Percentiles rank a stretch among this genome's conserved stretches.
Evolutionary conservation across 768 basidiomycete genomes (phyloP).

Genomic region (Lentinula sp.): DNA sequence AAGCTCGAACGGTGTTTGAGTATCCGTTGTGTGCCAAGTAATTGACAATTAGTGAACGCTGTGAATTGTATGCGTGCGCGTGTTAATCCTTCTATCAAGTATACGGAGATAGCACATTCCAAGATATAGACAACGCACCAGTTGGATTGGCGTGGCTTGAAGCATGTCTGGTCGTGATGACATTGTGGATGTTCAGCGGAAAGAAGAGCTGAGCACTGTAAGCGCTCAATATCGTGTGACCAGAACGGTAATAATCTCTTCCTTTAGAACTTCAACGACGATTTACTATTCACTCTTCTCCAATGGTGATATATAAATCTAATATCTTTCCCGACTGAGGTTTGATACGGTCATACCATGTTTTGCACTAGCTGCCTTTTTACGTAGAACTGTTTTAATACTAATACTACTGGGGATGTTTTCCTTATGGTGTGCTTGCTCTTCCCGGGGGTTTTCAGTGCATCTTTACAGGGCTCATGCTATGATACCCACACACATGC

Average conservation of each 20-base stretch:
- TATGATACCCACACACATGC: neutral
- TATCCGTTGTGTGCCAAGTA: constrained; percentile 75
- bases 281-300: neutral
- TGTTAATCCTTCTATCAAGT: no score
- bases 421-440: neutral
- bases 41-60: constrained; percentile 69
- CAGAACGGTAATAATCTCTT: neutral
- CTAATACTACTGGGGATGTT: neutral
- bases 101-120: no score
- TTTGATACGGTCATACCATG: neutral
- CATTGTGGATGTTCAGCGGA: neutral
- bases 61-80: neutral
- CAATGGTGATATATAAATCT: neutral
- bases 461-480: neutral
- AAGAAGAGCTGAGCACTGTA: neutral
- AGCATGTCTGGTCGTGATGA: neutral
- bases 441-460: neutral
- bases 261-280: no score
- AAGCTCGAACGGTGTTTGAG: constrained; percentile 63
- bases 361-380: neutral
- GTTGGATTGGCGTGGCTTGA: neutral
- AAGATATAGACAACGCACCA: neutral
- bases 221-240: neutral
- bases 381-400: neutral
- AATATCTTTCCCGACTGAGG: neutral